A percentile compares a stretch with the other conserved stretches of the same genome.
Conservation (phyloP, 495 filamentous ascomycete genomes). For the Xylaria castorea region DNA sequence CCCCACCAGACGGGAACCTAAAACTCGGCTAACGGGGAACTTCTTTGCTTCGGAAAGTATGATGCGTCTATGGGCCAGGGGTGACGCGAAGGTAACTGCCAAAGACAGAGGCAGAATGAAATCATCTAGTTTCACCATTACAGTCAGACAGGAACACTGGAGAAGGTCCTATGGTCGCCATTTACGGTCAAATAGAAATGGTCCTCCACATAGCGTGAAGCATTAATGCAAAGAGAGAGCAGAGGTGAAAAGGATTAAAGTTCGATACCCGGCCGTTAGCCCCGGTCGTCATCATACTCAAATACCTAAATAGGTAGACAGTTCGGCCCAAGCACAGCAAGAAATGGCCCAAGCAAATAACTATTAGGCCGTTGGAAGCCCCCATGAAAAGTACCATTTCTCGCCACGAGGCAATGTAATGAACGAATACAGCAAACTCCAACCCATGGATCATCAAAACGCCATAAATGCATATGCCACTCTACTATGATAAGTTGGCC, state of each 20-base stretch:
- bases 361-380: background rate
- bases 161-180: background rate
- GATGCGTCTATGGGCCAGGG: background rate
- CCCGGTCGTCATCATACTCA: background rate
- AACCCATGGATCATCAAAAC: constrained; percentile 18
- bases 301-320: background rate
- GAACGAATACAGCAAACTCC: constrained; percentile 18
- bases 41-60: constrained; percentile 14
- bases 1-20: background rate
- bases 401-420: background rate
- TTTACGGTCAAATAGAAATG: background rate
- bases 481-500: background rate
- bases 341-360: background rate
- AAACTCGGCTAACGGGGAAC: background rate
- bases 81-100: background rate
- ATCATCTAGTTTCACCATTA: background rate
- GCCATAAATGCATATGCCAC: constrained; percentile 24
- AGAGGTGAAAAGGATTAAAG: constrained; percentile 13
- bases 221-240: background rate
- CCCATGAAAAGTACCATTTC: background rate
- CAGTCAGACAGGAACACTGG: background rate
- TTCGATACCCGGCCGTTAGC: background rate
- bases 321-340: background rate
- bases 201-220: background rate
- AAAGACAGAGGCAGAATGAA: background rate